Base-by-base conservation (phyloP, 805 yeast species). In the Debaryomyces tyrocola region DNA sequence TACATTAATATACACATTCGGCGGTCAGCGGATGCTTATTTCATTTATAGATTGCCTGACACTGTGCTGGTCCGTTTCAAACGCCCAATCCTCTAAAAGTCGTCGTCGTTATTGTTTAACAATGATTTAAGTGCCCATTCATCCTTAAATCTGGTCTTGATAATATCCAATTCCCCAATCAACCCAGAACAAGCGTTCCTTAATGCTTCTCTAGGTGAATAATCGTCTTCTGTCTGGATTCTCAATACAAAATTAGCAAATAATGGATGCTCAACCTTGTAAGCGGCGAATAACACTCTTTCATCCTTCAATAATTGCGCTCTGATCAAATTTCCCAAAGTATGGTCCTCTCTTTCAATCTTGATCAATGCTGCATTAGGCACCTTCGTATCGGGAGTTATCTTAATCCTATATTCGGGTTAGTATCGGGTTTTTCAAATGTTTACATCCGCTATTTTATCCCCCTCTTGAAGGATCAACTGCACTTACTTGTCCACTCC, bases 281-380 rank as follows among this genome's bases (percentile, higher is more conserved):
- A 94, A 31, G 98, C 99, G 37, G 96, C 98, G 65, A 91, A 94
- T 31, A 94, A 64, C n/a, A 94, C 99, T 54, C 84, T 83, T 41
- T 84, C 83, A 65, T 94, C 98, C 60, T 83, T 84, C 50, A 90
- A 77, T 46, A 94, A 79, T 63, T 92, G 96, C 24, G 91, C 84
- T 62, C 96, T 80, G 49, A 94, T 77, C 57, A 94, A 67, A 65
- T 94, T 94, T 21, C 96, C 99, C 49, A 94, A 75, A 3, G 99
- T 94, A 64, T 94, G 99, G 66, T 94, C 99, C 67, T 94, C 99
- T 63, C 96, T 85, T 67, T 94, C 98, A 56, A 94, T 90, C 51
- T 89, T 90, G 55, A 94, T 79, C 50, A 91, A 82, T 40, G 96
- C 91, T 38, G 98, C 95, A 64, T 94, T 94, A 18, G 98, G 96